Percentiles rank a stretch among this genome's conserved stretches.
Conservation (phyloP, 352 stramenopile genomes). For the Thraustotheca clavata region DNA sequence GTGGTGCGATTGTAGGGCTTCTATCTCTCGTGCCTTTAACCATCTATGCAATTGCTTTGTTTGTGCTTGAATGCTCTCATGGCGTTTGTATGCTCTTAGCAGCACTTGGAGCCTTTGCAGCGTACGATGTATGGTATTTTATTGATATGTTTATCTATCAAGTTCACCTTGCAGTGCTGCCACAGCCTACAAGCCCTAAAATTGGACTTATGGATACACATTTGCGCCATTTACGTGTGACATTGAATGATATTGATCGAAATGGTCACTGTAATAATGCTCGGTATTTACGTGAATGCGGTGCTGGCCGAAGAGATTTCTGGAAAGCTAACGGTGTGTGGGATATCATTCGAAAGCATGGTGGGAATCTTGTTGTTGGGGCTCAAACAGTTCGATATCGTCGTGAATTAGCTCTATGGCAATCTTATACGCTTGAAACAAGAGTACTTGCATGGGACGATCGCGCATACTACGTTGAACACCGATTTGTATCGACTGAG, state of each 20-base stretch:
- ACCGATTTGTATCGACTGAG: constrained; percentile 60
- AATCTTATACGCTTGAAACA: constrained; percentile 63
- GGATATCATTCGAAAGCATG: constrained; percentile 36
- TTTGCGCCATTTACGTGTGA: constrained; percentile 36
- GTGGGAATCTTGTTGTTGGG: constrained; percentile 74
- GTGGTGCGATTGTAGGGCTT: background rate
- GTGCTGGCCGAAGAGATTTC: constrained; percentile 62
- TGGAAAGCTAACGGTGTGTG: constrained; percentile 81
- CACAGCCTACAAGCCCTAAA: constrained; percentile 24
- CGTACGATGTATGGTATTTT: constrained; percentile 80
- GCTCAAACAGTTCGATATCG: constrained; percentile 76
- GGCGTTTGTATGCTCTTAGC: constrained; percentile 22
- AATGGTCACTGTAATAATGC: constrained; percentile 85
- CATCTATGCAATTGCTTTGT: background rate
- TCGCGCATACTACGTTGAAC: constrained; percentile 79
- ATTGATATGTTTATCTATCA: constrained; percentile 36
- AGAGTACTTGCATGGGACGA: constrained; percentile 72
- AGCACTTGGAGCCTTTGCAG: constrained; percentile 43
- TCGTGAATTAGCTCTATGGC: constrained; percentile 60
- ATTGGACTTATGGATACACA: constrained; percentile 43
- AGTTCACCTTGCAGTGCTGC: constrained; percentile 21
- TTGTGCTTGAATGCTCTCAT: background rate
- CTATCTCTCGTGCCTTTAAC: background rate
- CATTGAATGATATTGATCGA: constrained; percentile 65
- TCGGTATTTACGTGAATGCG: constrained; percentile 75